Evolutionary conservation across 2,329 filamentous ascomycete genomes (phyloP).

Genomic region (Alternaria gansuensis): DNA sequence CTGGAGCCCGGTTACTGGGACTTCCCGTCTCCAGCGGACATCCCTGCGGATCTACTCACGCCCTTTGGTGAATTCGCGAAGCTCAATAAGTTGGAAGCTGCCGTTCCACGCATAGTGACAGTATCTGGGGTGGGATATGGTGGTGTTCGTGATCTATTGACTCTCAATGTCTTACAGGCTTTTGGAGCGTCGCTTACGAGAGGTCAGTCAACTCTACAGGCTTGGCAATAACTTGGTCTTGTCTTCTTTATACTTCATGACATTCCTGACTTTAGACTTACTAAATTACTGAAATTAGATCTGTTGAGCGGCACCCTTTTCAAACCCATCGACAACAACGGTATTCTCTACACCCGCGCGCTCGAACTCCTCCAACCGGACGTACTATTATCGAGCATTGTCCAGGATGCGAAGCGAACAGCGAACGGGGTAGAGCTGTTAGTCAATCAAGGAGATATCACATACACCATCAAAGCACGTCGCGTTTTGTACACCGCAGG

Average conservation of each 20-base stretch:
- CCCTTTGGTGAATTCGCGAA: conserved; percentile 60
- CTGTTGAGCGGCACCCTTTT: conserved; percentile 21
- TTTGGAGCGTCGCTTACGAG: conserved; percentile 33
- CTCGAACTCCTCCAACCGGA: conserved; percentile 27
- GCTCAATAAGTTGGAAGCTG: conserved; percentile 51
- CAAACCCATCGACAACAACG: conserved; percentile 30
- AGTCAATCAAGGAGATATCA: conserved; percentile 15
- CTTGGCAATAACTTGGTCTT: neutral
- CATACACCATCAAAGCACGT: conserved; percentile 30
- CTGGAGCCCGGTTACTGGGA: conserved; percentile 36
- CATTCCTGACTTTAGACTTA: neutral
- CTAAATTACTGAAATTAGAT: neutral
- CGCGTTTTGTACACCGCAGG: conserved; percentile 30
- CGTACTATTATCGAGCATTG: conserved; percentile 22
- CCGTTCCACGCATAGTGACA: conserved; percentile 27
- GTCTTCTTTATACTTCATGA: no score
- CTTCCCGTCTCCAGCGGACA: conserved; percentile 48
- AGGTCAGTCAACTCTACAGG: conserved; percentile 4
- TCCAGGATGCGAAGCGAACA: conserved; percentile 16
- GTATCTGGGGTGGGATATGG: conserved; percentile 36
- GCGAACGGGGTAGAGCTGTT: conserved; percentile 11
- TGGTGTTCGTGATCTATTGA: conserved; percentile 28
- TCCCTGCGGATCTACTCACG: conserved; percentile 60
- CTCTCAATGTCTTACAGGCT: conserved; percentile 29
- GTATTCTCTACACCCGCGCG: conserved; percentile 35